Base-by-base conservation (phyloP, 2,329 filamentous ascomycete species). In the Ophiocordyceps camponoti-rufipedis region DNA sequence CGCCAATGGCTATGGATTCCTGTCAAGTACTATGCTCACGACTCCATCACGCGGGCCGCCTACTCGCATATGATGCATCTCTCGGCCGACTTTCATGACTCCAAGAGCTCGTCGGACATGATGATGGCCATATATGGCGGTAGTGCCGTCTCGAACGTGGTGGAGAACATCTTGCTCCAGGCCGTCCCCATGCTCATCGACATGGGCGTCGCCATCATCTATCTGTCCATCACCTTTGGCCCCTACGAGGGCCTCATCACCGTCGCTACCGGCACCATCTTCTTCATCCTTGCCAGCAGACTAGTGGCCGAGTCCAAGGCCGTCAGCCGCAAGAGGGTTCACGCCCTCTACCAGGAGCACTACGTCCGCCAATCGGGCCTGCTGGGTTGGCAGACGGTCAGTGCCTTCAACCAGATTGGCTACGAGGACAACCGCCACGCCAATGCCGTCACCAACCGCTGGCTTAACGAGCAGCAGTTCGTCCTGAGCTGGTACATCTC, bases 181-280 rank as follows among this genome's bases (percentile, higher is more conserved):
- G 69, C 75, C 7, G 58, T 74, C 5, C 75, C 76, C 3, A 76
- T 75, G 69, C 53, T 80, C 3, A 68, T 77, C 44, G 76, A 81
- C 55, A 65, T 80, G 56, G 56, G 63, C 5, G 63, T 80, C 29
- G 77, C 77, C 5, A 70, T 78, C 38, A 60, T 72, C 19, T 80
- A 80, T 49, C 65, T 81, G 28, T 74, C 75, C 2, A 57, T 71
- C 47, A 72, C 65, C 4, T 74, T 78, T 50, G 74, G 73, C 3
- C 68, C 74, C 0, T 78, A 79, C 50, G 75, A 80, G 56, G 72
- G 74, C 13, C 69, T 80, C 44, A 78, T 79, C 49, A 75, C 74
- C 4, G 61, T 78, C 38, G 71, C 72, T 6, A 77, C 74, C 1
- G 70, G 71, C 6, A 63, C 72, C 11, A 61, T 77, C 4, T 76